These are phyloP conservation scores for Rubia tinctorum DNA, from an alignment of 305 asterid genomes.

Conservation along the genomic window DNA sequence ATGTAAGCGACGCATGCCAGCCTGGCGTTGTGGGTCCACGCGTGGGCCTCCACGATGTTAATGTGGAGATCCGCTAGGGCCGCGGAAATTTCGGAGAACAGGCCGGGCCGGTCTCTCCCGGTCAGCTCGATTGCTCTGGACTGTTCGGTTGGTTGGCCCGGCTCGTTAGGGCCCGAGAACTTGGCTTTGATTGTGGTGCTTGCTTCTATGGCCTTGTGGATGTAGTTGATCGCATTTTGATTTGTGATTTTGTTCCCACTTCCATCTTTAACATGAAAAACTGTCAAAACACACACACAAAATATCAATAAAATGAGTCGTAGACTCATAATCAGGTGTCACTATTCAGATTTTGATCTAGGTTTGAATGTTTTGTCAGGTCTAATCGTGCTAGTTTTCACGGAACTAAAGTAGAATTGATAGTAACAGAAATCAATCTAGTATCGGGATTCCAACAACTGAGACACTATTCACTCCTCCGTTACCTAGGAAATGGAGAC, in stretches of 20 bases:
- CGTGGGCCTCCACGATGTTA: conserved; percentile 70
- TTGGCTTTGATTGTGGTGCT: conserved; percentile 19
- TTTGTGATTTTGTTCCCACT: conserved; percentile 62
- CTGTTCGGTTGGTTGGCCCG: conserved; percentile 10
- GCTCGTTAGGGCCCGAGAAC: not conserved
- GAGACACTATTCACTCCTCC: too few species aligned
- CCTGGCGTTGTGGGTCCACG: conserved; percentile 77
- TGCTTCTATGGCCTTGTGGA: conserved; percentile 43
- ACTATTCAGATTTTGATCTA: too few species aligned
- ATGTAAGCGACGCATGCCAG: conserved; percentile 67
- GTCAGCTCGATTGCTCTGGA: conserved; percentile 67
- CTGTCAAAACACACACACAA: too few species aligned
- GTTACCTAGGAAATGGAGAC: too few species aligned
- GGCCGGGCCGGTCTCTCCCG: conserved; percentile 74
- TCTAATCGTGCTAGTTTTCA: too few species aligned
- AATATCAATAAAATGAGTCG: too few species aligned
- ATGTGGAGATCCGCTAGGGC: conserved; percentile 74
- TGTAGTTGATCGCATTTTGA: conserved; percentile 54
- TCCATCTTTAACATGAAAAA: conserved; percentile 70
- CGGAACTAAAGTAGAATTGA: too few species aligned
- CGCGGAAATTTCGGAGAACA: conserved; percentile 81
- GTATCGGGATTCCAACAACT: too few species aligned
- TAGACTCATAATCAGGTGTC: too few species aligned
- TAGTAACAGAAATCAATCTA: too few species aligned
- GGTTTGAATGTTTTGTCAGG: too few species aligned